phyloP scores from a whole-genome alignment of 1,139 yeast species.

The Oligophagozyma castellii region DNA sequence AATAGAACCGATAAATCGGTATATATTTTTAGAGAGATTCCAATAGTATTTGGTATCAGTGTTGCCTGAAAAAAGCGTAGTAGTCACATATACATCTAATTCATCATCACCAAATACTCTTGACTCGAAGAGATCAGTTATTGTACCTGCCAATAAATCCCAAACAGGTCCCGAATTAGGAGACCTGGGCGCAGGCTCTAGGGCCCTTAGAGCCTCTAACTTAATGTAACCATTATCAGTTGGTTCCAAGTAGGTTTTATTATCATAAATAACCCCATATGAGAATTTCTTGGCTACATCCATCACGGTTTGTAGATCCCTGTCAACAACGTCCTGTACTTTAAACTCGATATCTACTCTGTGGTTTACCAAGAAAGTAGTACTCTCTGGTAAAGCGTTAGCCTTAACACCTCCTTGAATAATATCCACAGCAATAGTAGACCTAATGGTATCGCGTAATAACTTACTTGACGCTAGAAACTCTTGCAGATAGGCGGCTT shows the following conservation, averaged over 20 bases:
- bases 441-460: constrained; percentile 32
- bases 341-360: constrained; percentile 39
- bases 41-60: constrained; percentile 78
- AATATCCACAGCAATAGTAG: constrained; percentile 51
- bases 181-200: constrained; percentile 43
- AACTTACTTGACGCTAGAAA: constrained; percentile 19
- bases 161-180: constrained; percentile 35
- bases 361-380: constrained; percentile 38
- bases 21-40: constrained; percentile 59
- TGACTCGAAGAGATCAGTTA: constrained; percentile 35
- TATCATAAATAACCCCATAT: constrained; percentile 31
- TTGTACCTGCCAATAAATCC: constrained; percentile 40
- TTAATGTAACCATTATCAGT: constrained; percentile 28
- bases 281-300: constrained; percentile 33
- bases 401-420: constrained; percentile 48
- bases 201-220: constrained; percentile 25
- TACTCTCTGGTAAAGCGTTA: constrained; percentile 65
- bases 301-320: constrained; percentile 28
- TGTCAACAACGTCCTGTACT: constrained; percentile 31
- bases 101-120: constrained; percentile 23
- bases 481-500: constrained; percentile 12
- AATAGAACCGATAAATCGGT: constrained; percentile 30
- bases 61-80: constrained; percentile 62
- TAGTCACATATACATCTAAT: constrained; percentile 37
- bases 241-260: constrained; percentile 10